Percentiles rank a stretch among this genome's conserved stretches.
These are phyloP conservation scores for Pittosporum tobira DNA, from an alignment of 129 eudicot genomes.

Conservation along the genomic window DNA sequence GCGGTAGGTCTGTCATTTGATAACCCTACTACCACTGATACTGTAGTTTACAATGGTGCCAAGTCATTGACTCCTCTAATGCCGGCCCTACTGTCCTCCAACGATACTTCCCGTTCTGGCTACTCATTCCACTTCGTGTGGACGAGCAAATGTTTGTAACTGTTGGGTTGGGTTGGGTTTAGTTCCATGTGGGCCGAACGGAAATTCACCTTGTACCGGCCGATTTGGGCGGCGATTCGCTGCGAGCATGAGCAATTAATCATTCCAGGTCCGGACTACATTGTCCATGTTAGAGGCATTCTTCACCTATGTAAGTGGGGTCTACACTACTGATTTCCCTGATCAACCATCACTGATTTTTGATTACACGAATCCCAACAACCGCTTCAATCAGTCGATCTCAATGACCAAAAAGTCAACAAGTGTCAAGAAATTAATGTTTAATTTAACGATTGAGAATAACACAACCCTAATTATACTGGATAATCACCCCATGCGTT, in stretches of 20 bases:
- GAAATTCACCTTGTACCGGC: slow-evolving; percentile 34
- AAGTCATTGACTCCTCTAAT: slow-evolving; percentile 26
- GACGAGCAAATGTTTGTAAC: slow-evolving; percentile 62
- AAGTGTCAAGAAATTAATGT: slow-evolving; percentile 47
- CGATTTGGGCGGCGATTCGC: slow-evolving; percentile 32
- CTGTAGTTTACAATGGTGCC: slow-evolving; percentile 28
- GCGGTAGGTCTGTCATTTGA: slow-evolving; percentile 20
- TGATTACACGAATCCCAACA: slow-evolving; percentile 41
- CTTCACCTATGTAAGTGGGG: slow-evolving; percentile 34
- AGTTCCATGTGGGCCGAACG: slow-evolving; percentile 27
- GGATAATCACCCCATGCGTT: slow-evolving; percentile 70
- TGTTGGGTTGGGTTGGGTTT: slow-evolving; percentile 60
- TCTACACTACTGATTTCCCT: slow-evolving; percentile 62
- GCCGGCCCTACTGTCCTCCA: slow-evolving; percentile 48
- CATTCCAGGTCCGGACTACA: slow-evolving; percentile 39
- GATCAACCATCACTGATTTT: slow-evolving; percentile 38
- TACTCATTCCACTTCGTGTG: slow-evolving; percentile 27
- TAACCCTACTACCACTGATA: slow-evolving; percentile 51
- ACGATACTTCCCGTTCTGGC: slow-evolving; percentile 62
- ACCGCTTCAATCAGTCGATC: slow-evolving; percentile 25
- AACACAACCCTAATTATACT: slow-evolving; percentile 51
- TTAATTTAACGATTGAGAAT: slow-evolving; percentile 50
- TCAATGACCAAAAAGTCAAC: slow-evolving; percentile 38
- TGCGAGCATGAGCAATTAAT: slow-evolving; percentile 68
- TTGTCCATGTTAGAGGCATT: slow-evolving; percentile 51